These are phyloP conservation scores for Camelina hispida DNA, from an alignment of 345 rosid genomes.

Conservation along the genomic window DNA sequence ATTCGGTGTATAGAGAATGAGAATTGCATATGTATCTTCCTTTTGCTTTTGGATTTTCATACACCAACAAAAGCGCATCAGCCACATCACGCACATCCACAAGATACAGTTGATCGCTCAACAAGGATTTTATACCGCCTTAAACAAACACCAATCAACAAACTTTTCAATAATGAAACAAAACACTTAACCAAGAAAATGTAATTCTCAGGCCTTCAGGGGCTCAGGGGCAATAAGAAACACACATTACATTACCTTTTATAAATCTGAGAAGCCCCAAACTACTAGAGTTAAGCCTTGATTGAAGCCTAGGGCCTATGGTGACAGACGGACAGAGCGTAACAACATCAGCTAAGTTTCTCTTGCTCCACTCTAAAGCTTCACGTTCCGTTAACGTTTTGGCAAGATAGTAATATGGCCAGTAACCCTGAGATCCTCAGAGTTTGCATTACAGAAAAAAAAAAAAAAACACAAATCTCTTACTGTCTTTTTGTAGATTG, in stretches of 20 bases:
- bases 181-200: background rate
- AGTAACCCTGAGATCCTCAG: conserved; percentile 38
- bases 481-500: background rate
- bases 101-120: conserved; percentile 41
- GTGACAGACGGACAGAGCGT: conserved; percentile 57
- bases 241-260: conserved; percentile 48
- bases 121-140: conserved; percentile 50
- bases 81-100: conserved; percentile 60
- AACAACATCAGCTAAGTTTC: conserved; percentile 44
- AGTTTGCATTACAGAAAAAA: conserved; percentile 1
- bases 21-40: conserved; percentile 58
- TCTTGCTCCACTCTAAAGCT: conserved; percentile 53
- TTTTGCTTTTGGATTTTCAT: conserved; percentile 50
- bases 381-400: conserved; percentile 57
- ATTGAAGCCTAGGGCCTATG: conserved; percentile 66
- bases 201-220: background rate
- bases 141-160: conserved; percentile 15
- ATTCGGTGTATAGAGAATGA: conserved; percentile 33
- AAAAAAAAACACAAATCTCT: background rate
- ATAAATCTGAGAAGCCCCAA: conserved; percentile 44
- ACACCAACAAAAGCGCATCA: conserved; percentile 54
- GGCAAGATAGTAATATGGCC: conserved; percentile 42
- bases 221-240: background rate
- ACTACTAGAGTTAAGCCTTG: conserved; percentile 57
- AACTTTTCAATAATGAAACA: background rate